A percentile compares a stretch with the other conserved stretches of the same genome.
Evolutionary conservation across 306 rosid genomes (phyloP).

Genomic region (Prinsepia uniflora): DNA sequence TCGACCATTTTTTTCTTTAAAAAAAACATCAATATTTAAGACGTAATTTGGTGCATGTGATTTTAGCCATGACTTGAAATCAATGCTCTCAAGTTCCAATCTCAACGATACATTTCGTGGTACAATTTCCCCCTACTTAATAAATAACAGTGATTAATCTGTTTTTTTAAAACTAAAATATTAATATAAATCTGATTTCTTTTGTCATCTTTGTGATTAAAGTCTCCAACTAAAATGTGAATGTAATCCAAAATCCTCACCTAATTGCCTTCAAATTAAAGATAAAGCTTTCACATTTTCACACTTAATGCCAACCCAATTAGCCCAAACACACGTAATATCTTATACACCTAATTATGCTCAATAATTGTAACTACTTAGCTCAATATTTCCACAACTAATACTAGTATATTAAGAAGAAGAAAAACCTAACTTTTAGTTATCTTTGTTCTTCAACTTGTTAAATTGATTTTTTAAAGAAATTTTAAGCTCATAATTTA

Average conservation of each 20-base stretch:
- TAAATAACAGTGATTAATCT: too few species aligned
- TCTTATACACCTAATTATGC: conserved; percentile 10
- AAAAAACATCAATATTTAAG: too few species aligned
- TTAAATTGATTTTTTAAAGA: not conserved
- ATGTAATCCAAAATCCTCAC: conserved; percentile 6
- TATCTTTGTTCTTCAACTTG: not conserved
- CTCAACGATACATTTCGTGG: too few species aligned
- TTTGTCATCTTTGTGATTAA: conserved; percentile 5
- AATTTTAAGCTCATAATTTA: not conserved
- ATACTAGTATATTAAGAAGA: too few species aligned
- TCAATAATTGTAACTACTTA: conserved; percentile 1
- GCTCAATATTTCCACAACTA: not conserved
- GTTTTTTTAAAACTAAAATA: too few species aligned
- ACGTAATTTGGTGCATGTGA: too few species aligned
- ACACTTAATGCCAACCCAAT: conserved; percentile 25
- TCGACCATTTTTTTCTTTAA: too few species aligned
- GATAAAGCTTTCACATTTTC: conserved; percentile 24
- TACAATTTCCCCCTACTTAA: too few species aligned
- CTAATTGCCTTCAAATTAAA: conserved; percentile 24
- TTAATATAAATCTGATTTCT: not conserved
- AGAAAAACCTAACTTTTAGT: not conserved
- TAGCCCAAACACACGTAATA: conserved; percentile 20
- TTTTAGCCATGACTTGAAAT: too few species aligned
- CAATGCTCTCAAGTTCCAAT: too few species aligned
- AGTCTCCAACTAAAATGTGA: conserved; percentile 22